A percentile compares a stretch with the other conserved stretches of the same genome.
These are phyloP conservation scores for Glycine latifolia DNA, from an alignment of 306 rosid genomes.

Conservation along the genomic window DNA sequence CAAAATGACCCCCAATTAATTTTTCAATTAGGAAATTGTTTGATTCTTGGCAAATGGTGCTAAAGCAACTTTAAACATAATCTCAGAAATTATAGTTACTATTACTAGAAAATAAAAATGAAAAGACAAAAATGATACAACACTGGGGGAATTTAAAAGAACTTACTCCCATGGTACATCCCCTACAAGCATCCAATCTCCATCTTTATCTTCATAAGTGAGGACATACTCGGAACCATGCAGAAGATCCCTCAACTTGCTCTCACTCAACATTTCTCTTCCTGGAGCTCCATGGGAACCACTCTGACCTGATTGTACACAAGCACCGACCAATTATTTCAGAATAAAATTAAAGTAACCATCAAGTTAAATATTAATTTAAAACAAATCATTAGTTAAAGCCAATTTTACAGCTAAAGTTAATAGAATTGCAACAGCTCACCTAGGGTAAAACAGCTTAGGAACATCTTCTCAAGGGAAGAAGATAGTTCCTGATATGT, in stretches of 20 bases:
- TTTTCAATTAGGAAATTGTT: not conserved
- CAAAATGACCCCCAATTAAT: not conserved
- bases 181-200: slow-evolving; percentile 99
- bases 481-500: slow-evolving; percentile 87
- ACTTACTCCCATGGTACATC: slow-evolving; percentile 99
- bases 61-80: not conserved
- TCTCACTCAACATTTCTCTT: slow-evolving; percentile 82
- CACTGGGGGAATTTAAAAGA: not conserved
- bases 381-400: not conserved
- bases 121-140: slow-evolving; percentile 9
- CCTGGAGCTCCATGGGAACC: slow-evolving; percentile 87
- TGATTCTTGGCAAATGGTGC: not conserved
- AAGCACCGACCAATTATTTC: slow-evolving; percentile 30
- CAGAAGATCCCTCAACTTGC: slow-evolving; percentile 92
- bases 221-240: slow-evolving; percentile 96
- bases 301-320: slow-evolving; percentile 71
- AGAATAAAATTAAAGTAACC: not conserved
- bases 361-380: not conserved
- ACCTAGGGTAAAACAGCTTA: slow-evolving; percentile 89
- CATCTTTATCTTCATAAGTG: slow-evolving; percentile 91
- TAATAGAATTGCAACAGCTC: slow-evolving; percentile 40
- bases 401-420: not conserved
- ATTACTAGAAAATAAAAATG: not conserved
- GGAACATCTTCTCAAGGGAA: slow-evolving; percentile 96
- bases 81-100: slow-evolving; percentile 12